Base-by-base conservation (phyloP, 106 monocot genomes). In the Apostasia shenzhenica region DNA sequence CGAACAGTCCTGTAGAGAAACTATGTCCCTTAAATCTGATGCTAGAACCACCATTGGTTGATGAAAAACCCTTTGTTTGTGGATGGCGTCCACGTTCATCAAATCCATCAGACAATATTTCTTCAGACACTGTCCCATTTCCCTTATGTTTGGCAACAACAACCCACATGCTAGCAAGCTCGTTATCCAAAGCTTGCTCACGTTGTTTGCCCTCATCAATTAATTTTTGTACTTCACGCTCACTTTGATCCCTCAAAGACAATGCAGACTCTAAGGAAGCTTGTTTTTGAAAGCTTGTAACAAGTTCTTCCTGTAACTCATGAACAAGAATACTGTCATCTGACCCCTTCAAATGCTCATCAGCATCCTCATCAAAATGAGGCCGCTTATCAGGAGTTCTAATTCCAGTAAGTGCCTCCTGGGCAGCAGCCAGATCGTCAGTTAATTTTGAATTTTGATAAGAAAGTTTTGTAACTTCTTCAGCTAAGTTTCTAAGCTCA, bases 401-500 rank as follows among this genome's bases (percentile, higher is more conserved):
- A 55, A 72, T 26, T 72, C 78, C 54, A 69, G 67, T 54, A 43
- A 68, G 47, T 6, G 59, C 48, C 44, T 95, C 81, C 49, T 83
- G 83, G 8, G 76, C 54, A 67, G 78, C 63, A 77, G 76, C 79
- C 38, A 89, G 64, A 11, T 91, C 86, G 54, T 77, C 59, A 64
- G 64, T 81, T 73, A 99, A 79, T 70, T 90, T 90, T 41, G 81
- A 83, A 75, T 99, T 99, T 69, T 93, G 81, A 60, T 82, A 93
- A 50, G 93, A 88, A 75, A 99, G 90, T 59, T 86, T 90, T 8
- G 99, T 99, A 14, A 99, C 93, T 76, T 99, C 99, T 83, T 99
- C 99, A 48, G 99, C 93, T 54, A 99, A 80, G 75, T 99, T 93
- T 71, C 73, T 81, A 14, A 99, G 87, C 75, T 99, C 93, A 78